These are phyloP conservation scores for Colletotrichum agaves DNA, from an alignment of 2,329 filamentous ascomycete species.

Conservation along the genomic window DNA sequence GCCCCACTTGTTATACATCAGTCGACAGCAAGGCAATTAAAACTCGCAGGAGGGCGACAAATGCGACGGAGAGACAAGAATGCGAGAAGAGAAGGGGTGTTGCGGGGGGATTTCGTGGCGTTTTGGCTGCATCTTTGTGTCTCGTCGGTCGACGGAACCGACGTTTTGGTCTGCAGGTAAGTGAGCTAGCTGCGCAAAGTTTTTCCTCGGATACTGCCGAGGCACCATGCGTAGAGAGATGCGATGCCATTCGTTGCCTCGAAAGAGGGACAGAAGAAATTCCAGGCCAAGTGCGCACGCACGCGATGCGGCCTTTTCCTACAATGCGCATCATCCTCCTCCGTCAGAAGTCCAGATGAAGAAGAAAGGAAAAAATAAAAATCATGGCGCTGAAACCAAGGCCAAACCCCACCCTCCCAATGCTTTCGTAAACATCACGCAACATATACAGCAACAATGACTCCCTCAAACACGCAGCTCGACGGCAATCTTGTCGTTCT, in stretches of 20 bases:
- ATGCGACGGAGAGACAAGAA: neutral
- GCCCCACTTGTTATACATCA: fast-evolving
- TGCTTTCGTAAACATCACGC: neutral
- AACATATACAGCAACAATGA: neutral
- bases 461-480: constrained; percentile 33
- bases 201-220: too few relatives aligned
- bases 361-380: neutral
- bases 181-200: too few relatives aligned
- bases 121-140: too few relatives aligned
- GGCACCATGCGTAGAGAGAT: neutral
- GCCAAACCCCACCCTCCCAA: neutral
- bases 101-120: too few relatives aligned
- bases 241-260: neutral
- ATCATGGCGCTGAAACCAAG: neutral
- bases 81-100: neutral
- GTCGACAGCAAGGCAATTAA: neutral
- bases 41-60: neutral
- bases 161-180: too few relatives aligned
- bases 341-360: too few relatives aligned
- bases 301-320: neutral
- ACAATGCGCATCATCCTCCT: too few relatives aligned
- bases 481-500: constrained; percentile 36
- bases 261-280: neutral
- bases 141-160: too few relatives aligned
- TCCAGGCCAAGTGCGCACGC: neutral